These are phyloP conservation scores for Diaporthe nobilis DNA, from an alignment of 2,329 filamentous ascomycete genomes.

Conservation along the genomic window DNA sequence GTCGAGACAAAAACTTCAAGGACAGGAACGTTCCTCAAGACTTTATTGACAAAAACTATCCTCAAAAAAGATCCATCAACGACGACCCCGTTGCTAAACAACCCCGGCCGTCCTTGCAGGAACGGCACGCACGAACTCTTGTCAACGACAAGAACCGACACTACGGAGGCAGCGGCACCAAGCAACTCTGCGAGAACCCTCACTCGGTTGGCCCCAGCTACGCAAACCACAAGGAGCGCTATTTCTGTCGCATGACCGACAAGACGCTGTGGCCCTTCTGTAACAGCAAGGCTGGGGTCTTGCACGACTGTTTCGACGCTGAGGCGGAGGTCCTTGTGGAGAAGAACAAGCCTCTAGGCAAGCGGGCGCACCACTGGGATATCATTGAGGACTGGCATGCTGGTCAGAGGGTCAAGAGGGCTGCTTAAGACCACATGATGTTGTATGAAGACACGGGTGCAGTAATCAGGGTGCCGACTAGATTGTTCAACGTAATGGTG, in stretches of 20 bases:
- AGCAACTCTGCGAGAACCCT: background rate
- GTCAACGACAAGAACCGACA: conserved; percentile 7
- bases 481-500: background rate
- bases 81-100: background rate
- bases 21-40: background rate
- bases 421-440: background rate
- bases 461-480: conserved; percentile 1
- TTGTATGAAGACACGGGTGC: background rate
- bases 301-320: conserved; percentile 4
- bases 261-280: conserved; percentile 31
- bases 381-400: conserved; percentile 24
- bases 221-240: conserved; percentile 12
- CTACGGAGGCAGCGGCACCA: background rate
- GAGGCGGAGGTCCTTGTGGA: conserved; percentile 17
- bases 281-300: background rate
- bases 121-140: background rate
- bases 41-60: no score
- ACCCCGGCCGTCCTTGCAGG: background rate
- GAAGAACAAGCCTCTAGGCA: background rate
- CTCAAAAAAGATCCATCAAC: background rate
- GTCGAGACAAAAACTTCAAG: background rate
- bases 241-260: conserved; percentile 25
- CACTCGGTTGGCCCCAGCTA: conserved; percentile 30
- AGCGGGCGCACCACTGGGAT: conserved; percentile 18
- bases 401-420: background rate